Evolutionary conservation across 176 grass and related monocot species (phyloP), one percentile per base, ranked within the genome.

Genomic region (Tillandsia fasciculata): DNA sequence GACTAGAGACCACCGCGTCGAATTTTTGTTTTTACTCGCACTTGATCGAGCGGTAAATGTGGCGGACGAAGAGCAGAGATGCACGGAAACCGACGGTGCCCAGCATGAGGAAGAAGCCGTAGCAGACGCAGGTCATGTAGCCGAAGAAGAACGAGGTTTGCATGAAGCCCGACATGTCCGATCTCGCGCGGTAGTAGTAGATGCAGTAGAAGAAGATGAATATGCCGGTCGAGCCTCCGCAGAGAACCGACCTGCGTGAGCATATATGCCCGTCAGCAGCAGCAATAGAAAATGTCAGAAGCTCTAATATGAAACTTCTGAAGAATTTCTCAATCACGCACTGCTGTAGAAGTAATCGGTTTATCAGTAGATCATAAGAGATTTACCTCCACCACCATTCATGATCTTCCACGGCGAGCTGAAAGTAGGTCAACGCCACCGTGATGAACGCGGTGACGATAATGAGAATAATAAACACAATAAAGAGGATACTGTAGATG

Each of bases 361-460:
- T 23, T 18, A 61, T 10, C 56, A 10, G 56, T 23, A 23, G n/a
- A 23, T 79, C 53, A 29, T 26, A 59, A 86, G 33, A 74, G 59
- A 81, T 84, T 82, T 61, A 91, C 92, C 92, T 96, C 92, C 92
- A 96, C 92, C 92, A 96, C 92, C 92, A 96, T 22, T 89, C 83
- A 53, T 96, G 92, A 80, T 96, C 92, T 74, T 96, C 92, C 49
- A 83, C 92, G 54, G 92, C 88, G 68, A 96, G 92, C 68, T 96
- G 92, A 81, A 96, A 96, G 67, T 96, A 96, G 3, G 92, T 87
- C 50, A 96, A 74, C 2, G 92, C 88, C 50, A 96, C 88, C 28
- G 92, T 96, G 75, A 96, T 90, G 71, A 96, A 96, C 0, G 92
- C 92, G 10, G 92, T 96, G 77, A 96, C 92, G 4, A 91, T 89